A percentile compares a stretch with the other conserved stretches of the same genome.
Evolutionary conservation across 2,329 filamentous ascomycete genomes (phyloP).

Genomic region (Microsporum ferrugineum): DNA sequence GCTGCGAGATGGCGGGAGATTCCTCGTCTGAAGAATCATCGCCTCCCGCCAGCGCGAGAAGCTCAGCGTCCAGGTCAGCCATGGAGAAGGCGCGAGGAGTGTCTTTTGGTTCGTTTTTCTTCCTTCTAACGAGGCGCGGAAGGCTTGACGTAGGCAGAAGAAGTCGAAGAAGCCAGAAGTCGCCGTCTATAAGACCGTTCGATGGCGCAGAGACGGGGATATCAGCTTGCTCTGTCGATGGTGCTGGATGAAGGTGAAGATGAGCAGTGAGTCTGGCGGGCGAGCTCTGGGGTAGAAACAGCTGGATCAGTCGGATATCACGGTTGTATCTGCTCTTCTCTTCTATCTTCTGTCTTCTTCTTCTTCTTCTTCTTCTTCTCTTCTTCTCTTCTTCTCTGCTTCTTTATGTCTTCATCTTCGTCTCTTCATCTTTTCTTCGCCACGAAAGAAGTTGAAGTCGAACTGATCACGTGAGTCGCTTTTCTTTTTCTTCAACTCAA

Average conservation of each 20-base stretch:
- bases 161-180: neutral
- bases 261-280: too few species aligned
- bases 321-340: neutral
- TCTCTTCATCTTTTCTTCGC: neutral
- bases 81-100: slow-evolving; percentile 37
- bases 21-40: slow-evolving; percentile 44
- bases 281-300: too few species aligned
- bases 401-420: neutral
- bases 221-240: neutral
- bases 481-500: neutral
- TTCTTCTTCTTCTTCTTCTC: neutral
- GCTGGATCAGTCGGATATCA: neutral
- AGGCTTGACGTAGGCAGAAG: neutral
- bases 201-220: neutral
- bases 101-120: neutral
- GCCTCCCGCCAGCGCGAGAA: slow-evolving; percentile 82
- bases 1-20: slow-evolving; percentile 44
- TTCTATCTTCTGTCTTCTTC: neutral
- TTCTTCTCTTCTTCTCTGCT: neutral
- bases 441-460: slow-evolving; percentile 11
- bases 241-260: too few species aligned
- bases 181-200: neutral
- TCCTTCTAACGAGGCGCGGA: neutral
- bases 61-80: slow-evolving; percentile 86
- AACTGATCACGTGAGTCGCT: neutral